phyloP scores from a whole-genome alignment of 2,329 filamentous ascomycete species.

The Xylariaceae sp. region DNA sequence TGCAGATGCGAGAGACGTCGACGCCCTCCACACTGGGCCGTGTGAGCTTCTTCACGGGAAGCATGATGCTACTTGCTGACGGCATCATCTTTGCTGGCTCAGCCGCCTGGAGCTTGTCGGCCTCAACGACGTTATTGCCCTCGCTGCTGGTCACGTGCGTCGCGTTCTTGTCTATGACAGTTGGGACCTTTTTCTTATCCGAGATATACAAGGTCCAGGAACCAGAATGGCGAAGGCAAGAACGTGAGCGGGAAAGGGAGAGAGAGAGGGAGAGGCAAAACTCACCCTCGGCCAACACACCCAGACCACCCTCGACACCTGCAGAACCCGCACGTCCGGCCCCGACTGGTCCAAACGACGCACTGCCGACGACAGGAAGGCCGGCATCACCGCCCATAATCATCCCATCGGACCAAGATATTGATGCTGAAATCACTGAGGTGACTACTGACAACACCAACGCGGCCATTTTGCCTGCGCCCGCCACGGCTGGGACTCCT shows the following conservation, averaged over 20 bases:
- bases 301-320: constrained; percentile 11
- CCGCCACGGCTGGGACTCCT: constrained; percentile 21
- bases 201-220: constrained; percentile 57
- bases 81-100: constrained; percentile 51
- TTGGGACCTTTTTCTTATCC: constrained; percentile 50
- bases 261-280: constrained; percentile 9
- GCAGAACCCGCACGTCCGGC: constrained; percentile 8
- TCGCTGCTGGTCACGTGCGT: constrained; percentile 46
- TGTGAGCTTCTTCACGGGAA: constrained; percentile 56
- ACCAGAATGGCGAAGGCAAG: constrained; percentile 42
- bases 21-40: constrained; percentile 61
- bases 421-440: constrained; percentile 52
- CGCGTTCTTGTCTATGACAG: constrained; percentile 48
- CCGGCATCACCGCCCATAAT: constrained; percentile 41
- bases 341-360: constrained; percentile 13
- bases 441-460: constrained; percentile 19
- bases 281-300: constrained; percentile 14
- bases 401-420: constrained; percentile 55
- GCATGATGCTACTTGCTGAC: constrained; percentile 56
- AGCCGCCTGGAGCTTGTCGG: constrained; percentile 48
- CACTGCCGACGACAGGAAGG: constrained; percentile 13
- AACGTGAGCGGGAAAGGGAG: constrained; percentile 24
- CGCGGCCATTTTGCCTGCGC: constrained; percentile 21
- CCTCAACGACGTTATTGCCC: constrained; percentile 48
- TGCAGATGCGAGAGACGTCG: constrained; percentile 58